Evolutionary conservation across 2,329 filamentous ascomycete genomes (phyloP).

Genomic region (Colletotrichum ledebouriae): DNA sequence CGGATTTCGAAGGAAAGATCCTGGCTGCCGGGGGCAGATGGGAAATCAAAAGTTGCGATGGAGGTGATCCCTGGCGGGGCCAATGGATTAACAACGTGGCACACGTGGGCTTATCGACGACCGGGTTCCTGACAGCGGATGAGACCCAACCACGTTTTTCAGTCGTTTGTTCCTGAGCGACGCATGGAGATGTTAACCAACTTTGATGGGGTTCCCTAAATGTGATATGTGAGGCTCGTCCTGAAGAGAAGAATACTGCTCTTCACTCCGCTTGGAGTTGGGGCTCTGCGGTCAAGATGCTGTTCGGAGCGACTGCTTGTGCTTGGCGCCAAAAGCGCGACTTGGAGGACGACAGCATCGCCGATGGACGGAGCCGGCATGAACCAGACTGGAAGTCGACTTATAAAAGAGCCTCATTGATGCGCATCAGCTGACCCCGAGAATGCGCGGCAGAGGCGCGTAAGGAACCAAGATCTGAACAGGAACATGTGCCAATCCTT

Average conservation of each 20-base stretch:
- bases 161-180: constrained; percentile 14
- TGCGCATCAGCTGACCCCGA: not conserved
- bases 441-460: constrained; percentile 26
- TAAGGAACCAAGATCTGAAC: not conserved
- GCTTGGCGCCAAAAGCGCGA: not conserved
- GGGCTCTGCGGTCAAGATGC: constrained; percentile 14
- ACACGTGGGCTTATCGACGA: constrained; percentile 39
- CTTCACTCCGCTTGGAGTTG: not conserved
- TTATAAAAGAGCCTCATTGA: not conserved
- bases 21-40: constrained; percentile 10
- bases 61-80: constrained; percentile 38
- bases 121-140: constrained; percentile 29
- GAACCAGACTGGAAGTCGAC: not conserved
- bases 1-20: constrained; percentile 12
- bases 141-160: constrained; percentile 30
- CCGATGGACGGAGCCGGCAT: not conserved
- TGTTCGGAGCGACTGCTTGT: constrained; percentile 12
- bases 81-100: constrained; percentile 50
- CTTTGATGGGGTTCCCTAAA: not conserved
- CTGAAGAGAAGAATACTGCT: constrained; percentile 1
- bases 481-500: constrained; percentile 34
- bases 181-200: constrained; percentile 14
- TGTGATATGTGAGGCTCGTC: constrained; percentile 21
- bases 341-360: not conserved
- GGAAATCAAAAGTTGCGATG: not conserved